Evolutionary conservation across 2,329 filamentous ascomycete genomes (phyloP).

Genomic region (Albifimbria verrucaria): DNA sequence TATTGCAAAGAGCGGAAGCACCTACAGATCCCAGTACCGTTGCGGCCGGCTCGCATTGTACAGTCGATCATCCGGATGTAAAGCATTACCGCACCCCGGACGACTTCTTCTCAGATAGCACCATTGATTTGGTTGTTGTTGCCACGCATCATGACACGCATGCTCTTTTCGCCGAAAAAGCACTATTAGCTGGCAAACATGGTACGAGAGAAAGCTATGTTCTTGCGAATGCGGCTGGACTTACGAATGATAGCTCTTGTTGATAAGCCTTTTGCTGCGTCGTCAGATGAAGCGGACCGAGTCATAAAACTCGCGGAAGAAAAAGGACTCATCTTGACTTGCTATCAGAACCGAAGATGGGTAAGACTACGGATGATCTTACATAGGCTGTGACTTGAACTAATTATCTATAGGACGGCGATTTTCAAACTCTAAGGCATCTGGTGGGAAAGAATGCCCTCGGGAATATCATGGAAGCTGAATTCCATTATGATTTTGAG

Average conservation of each 20-base stretch:
- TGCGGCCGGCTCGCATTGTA: constrained; percentile 37
- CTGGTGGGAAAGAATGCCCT: constrained; percentile 12
- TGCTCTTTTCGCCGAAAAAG: constrained; percentile 13
- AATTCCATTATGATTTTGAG: constrained; percentile 62
- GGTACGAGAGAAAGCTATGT: too few species aligned
- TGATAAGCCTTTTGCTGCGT: constrained; percentile 17
- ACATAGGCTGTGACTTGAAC: fast-evolving
- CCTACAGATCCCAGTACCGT: constrained; percentile 24
- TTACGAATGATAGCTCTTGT: constrained; percentile 11
- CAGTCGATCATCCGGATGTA: constrained; percentile 41
- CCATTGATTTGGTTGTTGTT: constrained; percentile 60
- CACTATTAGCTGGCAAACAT: constrained; percentile 14
- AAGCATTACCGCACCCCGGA: constrained; percentile 58
- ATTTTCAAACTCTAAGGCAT: constrained; percentile 14
- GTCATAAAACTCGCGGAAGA: constrained; percentile 13
- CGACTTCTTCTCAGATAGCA: constrained; percentile 55
- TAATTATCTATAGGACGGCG: constrained; percentile 11
- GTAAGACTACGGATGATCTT: constrained; percentile 4
- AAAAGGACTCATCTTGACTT: constrained; percentile 16
- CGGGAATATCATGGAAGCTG: constrained; percentile 61
- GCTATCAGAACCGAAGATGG: constrained; percentile 19
- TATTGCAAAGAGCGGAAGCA: constrained; percentile 43
- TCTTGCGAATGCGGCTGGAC: too few species aligned
- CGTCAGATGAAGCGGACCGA: constrained; percentile 13
- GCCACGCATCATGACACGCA: constrained; percentile 17